Percentiles rank a stretch among this genome's conserved stretches.
phyloP scores from a whole-genome alignment of 208 protist genomes.

The Trypanosoma avium region DNA sequence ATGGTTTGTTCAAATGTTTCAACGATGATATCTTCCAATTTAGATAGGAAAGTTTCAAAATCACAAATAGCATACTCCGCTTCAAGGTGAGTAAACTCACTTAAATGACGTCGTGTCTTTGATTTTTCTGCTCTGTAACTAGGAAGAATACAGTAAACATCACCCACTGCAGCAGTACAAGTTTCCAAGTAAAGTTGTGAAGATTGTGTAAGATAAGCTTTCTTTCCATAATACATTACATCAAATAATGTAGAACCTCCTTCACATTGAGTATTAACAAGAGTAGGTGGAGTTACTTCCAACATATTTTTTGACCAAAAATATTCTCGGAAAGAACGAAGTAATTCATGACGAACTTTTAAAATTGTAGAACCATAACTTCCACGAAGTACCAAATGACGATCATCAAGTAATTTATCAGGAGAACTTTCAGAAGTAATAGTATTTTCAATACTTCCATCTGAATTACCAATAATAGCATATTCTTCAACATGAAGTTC shows the following conservation, averaged over 20 bases:
- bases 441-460: slow-evolving; percentile 86
- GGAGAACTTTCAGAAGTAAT: slow-evolving; percentile 91
- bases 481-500: slow-evolving; percentile 91
- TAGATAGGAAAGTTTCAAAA: slow-evolving; percentile 95
- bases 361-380: slow-evolving; percentile 88
- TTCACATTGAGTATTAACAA: slow-evolving; percentile 98
- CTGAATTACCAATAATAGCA: slow-evolving; percentile 79
- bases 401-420: slow-evolving; percentile 93
- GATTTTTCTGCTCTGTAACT: slow-evolving; percentile 99
- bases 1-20: slow-evolving; percentile 85
- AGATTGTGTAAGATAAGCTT: slow-evolving; percentile 98
- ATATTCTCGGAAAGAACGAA: slow-evolving; percentile 95
- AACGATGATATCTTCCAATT: slow-evolving; percentile 95
- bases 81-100: slow-evolving; percentile 99
- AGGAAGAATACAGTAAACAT: slow-evolving; percentile 95
- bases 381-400: slow-evolving; percentile 95
- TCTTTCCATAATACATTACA: slow-evolving; percentile 97
- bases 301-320: slow-evolving; percentile 89
- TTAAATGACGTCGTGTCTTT: slow-evolving; percentile 97
- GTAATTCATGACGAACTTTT: slow-evolving; percentile 88
- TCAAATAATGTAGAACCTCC: slow-evolving; percentile 98
- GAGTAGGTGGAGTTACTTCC: slow-evolving; percentile 97
- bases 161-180: slow-evolving; percentile 92
- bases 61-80: slow-evolving; percentile 96
- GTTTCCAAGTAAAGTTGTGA: slow-evolving; percentile 99